phyloP scores from a whole-genome alignment of 2,329 filamentous ascomycete genomes.

The Calonectria hongkongensis region DNA sequence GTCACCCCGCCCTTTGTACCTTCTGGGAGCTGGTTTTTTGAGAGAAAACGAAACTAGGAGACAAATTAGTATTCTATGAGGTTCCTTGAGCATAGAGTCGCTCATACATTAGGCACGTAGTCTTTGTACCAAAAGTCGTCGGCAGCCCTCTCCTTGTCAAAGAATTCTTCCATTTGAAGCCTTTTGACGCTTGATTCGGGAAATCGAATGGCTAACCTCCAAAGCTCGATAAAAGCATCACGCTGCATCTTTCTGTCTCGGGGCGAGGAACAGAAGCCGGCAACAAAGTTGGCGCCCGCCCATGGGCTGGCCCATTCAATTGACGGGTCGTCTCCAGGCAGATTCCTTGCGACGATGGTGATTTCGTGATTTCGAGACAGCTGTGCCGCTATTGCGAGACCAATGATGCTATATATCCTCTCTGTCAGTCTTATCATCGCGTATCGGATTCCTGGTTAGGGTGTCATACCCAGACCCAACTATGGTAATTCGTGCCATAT shows the following conservation, averaged over 20 bases:
- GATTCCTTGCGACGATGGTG: background rate
- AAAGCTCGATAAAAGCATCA: background rate
- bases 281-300: constrained; percentile 12
- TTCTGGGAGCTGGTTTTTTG: background rate
- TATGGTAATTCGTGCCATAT: constrained; percentile 13
- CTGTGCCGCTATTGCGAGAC: background rate
- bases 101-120: background rate
- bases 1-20: background rate
- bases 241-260: background rate
- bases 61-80: background rate
- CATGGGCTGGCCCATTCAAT: constrained; percentile 14
- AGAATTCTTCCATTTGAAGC: constrained; percentile 7
- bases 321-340: background rate
- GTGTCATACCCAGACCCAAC: background rate
- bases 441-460: too few relatives aligned
- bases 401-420: background rate
- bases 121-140: constrained; percentile 8
- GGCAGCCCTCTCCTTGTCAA: background rate
- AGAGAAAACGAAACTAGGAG: background rate
- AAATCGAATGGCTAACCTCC: background rate
- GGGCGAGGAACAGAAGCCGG: background rate
- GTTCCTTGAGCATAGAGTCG: too few relatives aligned
- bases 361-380: background rate
- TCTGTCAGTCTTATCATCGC: background rate
- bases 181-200: constrained; percentile 13